These are phyloP conservation scores for Rhizophora apiculata DNA, from an alignment of 345 rosid genomes.

Conservation along the genomic window DNA sequence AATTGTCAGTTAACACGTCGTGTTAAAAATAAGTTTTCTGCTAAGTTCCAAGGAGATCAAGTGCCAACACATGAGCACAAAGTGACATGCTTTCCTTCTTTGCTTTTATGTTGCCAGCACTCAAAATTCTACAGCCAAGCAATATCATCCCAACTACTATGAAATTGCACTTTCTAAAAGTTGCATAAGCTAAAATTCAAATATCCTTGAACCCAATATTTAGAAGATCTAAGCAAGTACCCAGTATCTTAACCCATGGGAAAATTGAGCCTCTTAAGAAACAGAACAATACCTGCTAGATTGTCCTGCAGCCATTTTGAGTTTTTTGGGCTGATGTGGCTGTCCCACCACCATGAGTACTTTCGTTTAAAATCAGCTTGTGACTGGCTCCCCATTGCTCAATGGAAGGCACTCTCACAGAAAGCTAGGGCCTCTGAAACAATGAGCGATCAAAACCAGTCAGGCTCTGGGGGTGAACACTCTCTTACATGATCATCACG, in stretches of 20 bases:
- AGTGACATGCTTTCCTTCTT: not conserved
- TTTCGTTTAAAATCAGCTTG: conserved; percentile 50
- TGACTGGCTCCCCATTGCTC: conserved; percentile 46
- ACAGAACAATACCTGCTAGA: conserved; percentile 64
- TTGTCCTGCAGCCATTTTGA: conserved; percentile 98
- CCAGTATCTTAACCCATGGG: not conserved
- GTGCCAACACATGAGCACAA: no score
- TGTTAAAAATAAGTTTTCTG: no score
- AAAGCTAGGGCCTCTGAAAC: not conserved
- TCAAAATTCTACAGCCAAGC: not conserved
- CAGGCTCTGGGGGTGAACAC: no score
- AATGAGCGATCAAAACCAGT: not conserved
- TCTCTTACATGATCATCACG: no score
- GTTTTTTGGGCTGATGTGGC: conserved; percentile 91
- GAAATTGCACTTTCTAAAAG: no score
- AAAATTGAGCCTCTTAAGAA: not conserved
- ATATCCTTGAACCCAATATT: no score
- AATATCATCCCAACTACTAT: no score
- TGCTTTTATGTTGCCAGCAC: not conserved
- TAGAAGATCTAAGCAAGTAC: not conserved
- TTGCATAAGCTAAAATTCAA: no score
- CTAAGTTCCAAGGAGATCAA: no score
- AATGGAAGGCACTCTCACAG: conserved; percentile 18
- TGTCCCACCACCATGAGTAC: conserved; percentile 99
- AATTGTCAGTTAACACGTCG: no score